Percentiles rank a stretch among this genome's conserved stretches.
Conservation (phyloP, 1,139 yeast species). For the Suhomyces bokatorum region DNA sequence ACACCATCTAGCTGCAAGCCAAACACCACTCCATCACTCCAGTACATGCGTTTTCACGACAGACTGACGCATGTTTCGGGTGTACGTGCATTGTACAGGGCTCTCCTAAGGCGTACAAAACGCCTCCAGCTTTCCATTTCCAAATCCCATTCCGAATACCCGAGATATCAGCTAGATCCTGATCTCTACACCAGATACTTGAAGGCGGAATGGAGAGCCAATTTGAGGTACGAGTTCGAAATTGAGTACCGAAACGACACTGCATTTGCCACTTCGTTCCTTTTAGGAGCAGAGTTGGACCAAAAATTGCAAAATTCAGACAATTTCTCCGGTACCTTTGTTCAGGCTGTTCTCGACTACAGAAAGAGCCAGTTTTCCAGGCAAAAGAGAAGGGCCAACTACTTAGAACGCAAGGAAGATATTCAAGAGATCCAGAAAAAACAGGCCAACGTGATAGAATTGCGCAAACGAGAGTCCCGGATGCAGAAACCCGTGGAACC, state of each 20-base stretch:
- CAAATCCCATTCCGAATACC: conserved; percentile 4
- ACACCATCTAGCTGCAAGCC: not conserved
- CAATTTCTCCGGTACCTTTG: not conserved
- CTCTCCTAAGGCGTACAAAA: conserved; percentile 20
- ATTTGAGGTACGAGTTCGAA: conserved; percentile 21
- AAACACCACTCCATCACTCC: not conserved
- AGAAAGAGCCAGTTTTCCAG: conserved; percentile 16
- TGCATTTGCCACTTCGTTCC: conserved; percentile 2
- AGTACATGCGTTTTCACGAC: conserved; percentile 7
- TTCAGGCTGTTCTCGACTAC: conserved; percentile 10
- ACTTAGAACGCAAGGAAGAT: conserved; percentile 11
- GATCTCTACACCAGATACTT: conserved; percentile 12
- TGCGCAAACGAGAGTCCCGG: conserved; percentile 11
- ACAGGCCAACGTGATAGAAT: conserved; percentile 10
- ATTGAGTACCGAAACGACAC: not conserved
- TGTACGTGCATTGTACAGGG: conserved; percentile 11
- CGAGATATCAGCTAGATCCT: conserved; percentile 14
- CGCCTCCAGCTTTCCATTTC: not conserved
- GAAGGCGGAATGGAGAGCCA: conserved; percentile 20
- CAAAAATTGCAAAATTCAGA: not conserved
- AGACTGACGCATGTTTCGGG: conserved; percentile 7
- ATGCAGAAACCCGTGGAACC: conserved; percentile 3
- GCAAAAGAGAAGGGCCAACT: conserved; percentile 23
- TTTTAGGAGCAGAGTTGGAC: conserved; percentile 6
- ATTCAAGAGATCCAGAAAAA: conserved; percentile 13